Evolutionary conservation across 2,329 filamentous ascomycete species (phyloP).

Genomic region (Alternaria tenuissima): DNA sequence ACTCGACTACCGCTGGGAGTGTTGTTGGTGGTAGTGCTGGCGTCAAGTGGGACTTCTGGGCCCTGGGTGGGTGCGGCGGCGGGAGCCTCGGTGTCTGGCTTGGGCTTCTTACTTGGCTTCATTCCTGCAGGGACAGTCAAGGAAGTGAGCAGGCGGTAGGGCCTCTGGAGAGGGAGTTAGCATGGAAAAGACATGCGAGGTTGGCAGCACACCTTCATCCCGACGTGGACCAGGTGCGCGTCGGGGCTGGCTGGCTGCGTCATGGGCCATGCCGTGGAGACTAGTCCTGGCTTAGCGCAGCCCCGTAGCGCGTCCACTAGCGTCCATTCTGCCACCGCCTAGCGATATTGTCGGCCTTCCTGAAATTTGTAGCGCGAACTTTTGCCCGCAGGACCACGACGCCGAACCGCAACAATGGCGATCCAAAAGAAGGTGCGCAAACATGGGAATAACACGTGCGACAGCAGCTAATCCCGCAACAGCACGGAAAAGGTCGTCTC

Average conservation of each 20-base stretch:
- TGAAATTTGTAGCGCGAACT: conserved; percentile 33
- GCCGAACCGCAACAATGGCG: conserved; percentile 69
- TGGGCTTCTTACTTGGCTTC: conserved; percentile 54
- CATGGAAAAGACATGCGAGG: conserved; percentile 18
- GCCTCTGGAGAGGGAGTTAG: conserved; percentile 27
- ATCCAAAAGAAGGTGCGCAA: conserved; percentile 83
- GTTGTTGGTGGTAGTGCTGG: conserved; percentile 15
- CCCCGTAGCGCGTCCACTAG: neutral
- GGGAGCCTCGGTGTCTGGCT: conserved; percentile 47
- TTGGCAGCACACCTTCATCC: conserved; percentile 28
- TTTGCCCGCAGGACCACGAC: conserved; percentile 28
- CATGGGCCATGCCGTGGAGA: conserved; percentile 20
- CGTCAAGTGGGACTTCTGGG: conserved; percentile 21
- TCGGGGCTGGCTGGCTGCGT: conserved; percentile 10
- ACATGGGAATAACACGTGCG: neutral
- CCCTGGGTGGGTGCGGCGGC: conserved; percentile 20
- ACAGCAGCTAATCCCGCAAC: conserved; percentile 33
- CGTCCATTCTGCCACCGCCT: conserved; percentile 29
- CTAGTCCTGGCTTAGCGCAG: conserved; percentile 14
- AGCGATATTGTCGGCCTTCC: conserved; percentile 17
- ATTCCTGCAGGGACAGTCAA: conserved; percentile 36
- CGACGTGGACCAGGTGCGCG: conserved; percentile 23
- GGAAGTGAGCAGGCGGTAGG: conserved; percentile 23
- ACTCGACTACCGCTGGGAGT: conserved; percentile 26
- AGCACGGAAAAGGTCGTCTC: conserved; percentile 94